Evolutionary conservation across 768 basidiomycete genomes (phyloP).

Genomic region (Podaxis sp.): DNA sequence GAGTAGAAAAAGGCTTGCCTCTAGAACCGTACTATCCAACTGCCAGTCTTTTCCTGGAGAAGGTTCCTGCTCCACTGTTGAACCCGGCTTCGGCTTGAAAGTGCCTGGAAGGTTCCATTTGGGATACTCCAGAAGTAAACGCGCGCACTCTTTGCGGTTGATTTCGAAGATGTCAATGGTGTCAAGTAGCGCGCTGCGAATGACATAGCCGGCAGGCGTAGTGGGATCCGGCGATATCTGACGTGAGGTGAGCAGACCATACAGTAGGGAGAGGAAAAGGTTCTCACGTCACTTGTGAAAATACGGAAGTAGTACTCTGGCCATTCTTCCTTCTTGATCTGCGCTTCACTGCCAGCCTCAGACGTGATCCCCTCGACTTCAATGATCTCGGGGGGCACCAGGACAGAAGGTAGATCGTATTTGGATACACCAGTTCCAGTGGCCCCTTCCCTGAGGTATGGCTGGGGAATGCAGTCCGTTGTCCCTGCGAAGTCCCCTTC

Average conservation of each 20-base stretch:
- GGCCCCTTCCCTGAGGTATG: constrained; percentile 39
- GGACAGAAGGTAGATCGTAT: constrained; percentile 73
- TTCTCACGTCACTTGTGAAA: constrained; percentile 58
- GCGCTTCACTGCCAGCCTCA: constrained; percentile 69
- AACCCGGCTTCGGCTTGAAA: constrained; percentile 77
- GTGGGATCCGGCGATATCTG: constrained; percentile 78
- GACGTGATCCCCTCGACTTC: constrained; percentile 73
- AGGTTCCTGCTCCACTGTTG: constrained; percentile 49
- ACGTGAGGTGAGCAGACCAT: constrained; percentile 9
- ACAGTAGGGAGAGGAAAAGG: constrained; percentile 1
- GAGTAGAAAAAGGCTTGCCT: constrained; percentile 45
- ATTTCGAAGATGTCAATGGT: constrained; percentile 89
- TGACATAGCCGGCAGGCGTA: constrained; percentile 75
- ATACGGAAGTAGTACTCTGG: constrained; percentile 68
- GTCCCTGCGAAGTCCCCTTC: constrained; percentile 58
- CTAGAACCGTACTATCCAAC: constrained; percentile 84
- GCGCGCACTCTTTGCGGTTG: constrained; percentile 93
- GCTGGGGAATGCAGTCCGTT: constrained; percentile 59
- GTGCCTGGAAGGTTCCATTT: constrained; percentile 82
- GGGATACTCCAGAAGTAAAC: constrained; percentile 81
- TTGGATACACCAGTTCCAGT: constrained; percentile 34
- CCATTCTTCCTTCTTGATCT: constrained; percentile 82
- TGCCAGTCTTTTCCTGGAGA: constrained; percentile 76
- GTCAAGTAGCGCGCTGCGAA: constrained; percentile 75
- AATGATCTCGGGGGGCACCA: constrained; percentile 87